Evolutionary conservation across 2,329 filamentous ascomycete genomes (phyloP), one percentile per base, ranked within the genome.

Genomic region (Cercospora citrullina): DNA sequence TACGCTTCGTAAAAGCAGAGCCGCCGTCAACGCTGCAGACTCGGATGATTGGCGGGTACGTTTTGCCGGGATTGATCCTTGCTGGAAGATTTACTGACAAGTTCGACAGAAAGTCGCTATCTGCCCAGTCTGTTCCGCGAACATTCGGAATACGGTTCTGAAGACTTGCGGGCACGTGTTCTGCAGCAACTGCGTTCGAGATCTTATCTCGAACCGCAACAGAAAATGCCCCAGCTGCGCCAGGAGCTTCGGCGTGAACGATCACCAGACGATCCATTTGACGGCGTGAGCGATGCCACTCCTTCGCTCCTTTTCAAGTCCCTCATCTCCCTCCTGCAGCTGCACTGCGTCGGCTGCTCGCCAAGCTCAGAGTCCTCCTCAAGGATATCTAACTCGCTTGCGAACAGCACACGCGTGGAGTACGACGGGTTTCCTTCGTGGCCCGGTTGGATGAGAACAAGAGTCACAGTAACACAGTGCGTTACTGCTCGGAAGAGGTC

Each of bases 81-180:
- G 48, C 18, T 45, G 7, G 16, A 28, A 28, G 14, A 10, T 30
- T 16, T 64, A 51, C 48, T 64, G 42, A 64, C 30, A n/a, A 42
- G 21, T 7, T 36, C 16, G 7, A 64, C 62, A 64, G 90, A 85
- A 86, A 75, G 86, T 95, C 80, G 90, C 92, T 33, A 88, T 96
- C 62, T 99, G 95, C 83, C 92, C 93, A 10, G 92, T 98, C 61
- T 99, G 96, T 82, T 92, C 93, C 73, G 90, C 89, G 76, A 92
- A 94, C 73, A 94, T 97, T 83, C 98, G 98, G 81, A 93, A 98
- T 77, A 96, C 94, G 0, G 91, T 90, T 9, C 87, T 99, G 79
- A 96, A 95, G 81, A 93, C 92, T 0, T 99, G 95, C 79, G 95
- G 95, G 1, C 95, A 99, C 79, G 87, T 96, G 60, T 97, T 98